A percentile compares a stretch with the other conserved stretches of the same genome.
Evolutionary conservation across 345 rosid genomes (phyloP).

Genomic region (Salix suchowensis): DNA sequence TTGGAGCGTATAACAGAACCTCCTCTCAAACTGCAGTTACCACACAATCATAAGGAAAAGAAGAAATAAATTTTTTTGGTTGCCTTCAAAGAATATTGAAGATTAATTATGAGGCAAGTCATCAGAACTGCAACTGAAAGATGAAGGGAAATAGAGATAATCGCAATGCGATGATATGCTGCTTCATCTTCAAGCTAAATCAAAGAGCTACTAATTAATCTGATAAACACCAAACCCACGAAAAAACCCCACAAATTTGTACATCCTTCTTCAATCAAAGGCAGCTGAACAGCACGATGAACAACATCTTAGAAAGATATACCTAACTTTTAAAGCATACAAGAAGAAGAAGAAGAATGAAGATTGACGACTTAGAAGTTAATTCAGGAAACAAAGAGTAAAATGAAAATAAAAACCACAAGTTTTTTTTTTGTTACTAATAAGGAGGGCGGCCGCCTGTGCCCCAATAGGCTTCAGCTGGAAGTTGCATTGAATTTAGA

Average conservation of each 20-base stretch:
- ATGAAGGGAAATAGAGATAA: not conserved
- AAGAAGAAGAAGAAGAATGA: constrained; percentile 21
- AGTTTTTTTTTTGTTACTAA: constrained; percentile 14
- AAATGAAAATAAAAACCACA: not conserved
- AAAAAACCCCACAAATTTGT: constrained; percentile 27
- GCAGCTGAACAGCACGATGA: constrained; percentile 24
- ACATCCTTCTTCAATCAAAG: constrained; percentile 45
- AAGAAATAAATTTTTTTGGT: not conserved
- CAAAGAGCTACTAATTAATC: constrained; percentile 5
- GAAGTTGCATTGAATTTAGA: constrained; percentile 66
- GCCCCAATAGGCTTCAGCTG: constrained; percentile 75
- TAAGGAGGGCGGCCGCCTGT: constrained; percentile 47
- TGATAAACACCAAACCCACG: constrained; percentile 14
- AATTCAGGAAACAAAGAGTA: constrained; percentile 16
- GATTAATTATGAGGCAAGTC: constrained; percentile 25
- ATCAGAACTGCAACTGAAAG: constrained; percentile 8
- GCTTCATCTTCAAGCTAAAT: constrained; percentile 25
- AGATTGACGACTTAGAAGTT: constrained; percentile 6
- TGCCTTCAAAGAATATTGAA: constrained; percentile 1
- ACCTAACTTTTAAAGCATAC: constrained; percentile 18
- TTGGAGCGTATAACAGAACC: constrained; percentile 6
- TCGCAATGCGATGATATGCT: not conserved
- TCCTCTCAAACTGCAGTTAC: not conserved
- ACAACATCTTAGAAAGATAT: constrained; percentile 20
- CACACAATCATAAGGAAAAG: not conserved